Evolutionary conservation across 768 basidiomycete genomes (phyloP), one percentile per base, ranked within the genome.

Genomic region (Exidia glandulosa): DNA sequence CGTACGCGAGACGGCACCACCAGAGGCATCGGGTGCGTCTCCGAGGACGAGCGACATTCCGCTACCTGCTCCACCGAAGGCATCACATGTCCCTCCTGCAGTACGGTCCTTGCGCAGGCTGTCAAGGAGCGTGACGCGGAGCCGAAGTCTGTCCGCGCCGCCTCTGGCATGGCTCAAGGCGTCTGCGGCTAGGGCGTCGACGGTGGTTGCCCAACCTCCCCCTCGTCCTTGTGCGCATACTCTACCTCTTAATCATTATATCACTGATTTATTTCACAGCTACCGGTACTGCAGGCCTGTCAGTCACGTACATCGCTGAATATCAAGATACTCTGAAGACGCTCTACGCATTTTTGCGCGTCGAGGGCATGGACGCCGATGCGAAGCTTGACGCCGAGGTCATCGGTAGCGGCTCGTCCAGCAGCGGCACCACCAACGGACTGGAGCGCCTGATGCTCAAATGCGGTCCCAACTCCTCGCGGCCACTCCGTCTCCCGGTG

Each of bases 301-400:
- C 75, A 55, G 70, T 85, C 9, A 70, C 75, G 16, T 85, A 80
- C 62, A 73, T 86, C 30, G 82, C 83, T 1, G 94, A 96, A 71
- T 81, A 90, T 66, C 92, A 94, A 67, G 90, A 94, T 68, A 90
- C 84, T 60, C 80, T 97, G 3, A 83, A 85, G 27, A 86, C 87
- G 56, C 79, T 95, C 32, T 75, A 91, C 34, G 81, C 91, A 27
- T 88, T 91, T 68, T 74, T 94, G 57, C 80, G 81, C 25, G 73
- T 84, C 32, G 76, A 76, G 2, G 80, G 81, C 2, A 67, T 75
- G 3, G 36, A 50, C 36, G 14, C 61, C 55, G 76, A 73, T 1
- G 72, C 79, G 3, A 79, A 79, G 2, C 70, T 75, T 12, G 81
- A 83, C 57, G 71, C 87, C 25, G 82, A 82, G 65, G 86, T 87